Conservation (phyloP, 1,284 basidiomycete species). For the Boletus smithii region DNA sequence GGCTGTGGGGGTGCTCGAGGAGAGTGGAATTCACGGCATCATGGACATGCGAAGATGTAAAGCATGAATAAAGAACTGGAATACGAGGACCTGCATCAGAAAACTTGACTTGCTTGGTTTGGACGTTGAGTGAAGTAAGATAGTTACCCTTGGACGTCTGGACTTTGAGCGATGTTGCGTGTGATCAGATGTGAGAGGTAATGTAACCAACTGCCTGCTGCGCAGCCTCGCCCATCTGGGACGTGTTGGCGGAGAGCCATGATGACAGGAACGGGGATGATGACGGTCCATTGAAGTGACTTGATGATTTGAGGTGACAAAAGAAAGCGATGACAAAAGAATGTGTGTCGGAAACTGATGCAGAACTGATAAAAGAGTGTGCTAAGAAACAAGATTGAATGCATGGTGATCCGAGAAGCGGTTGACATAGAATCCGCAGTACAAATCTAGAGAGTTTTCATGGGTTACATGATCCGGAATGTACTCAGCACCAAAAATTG, state of each 20-base stretch:
- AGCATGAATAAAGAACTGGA: constrained; percentile 37
- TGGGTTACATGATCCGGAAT: no score
- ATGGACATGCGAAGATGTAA: constrained; percentile 29
- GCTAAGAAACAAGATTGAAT: not conserved
- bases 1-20: constrained; percentile 47
- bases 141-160: constrained; percentile 96
- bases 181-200: constrained; percentile 72
- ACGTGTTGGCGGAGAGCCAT: constrained; percentile 78
- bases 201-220: constrained; percentile 72
- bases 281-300: constrained; percentile 79
- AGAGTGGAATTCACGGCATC: constrained; percentile 46
- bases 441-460: no score
- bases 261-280: constrained; percentile 90
- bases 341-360: no score
- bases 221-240: constrained; percentile 69
- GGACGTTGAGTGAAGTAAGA: constrained; percentile 76
- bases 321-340: constrained; percentile 73
- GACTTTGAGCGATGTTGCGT: constrained; percentile 80
- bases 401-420: not conserved
- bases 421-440: not conserved
- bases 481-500: not conserved
- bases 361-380: no score
- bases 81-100: constrained; percentile 41
- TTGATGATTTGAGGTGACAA: constrained; percentile 78
- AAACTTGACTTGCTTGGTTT: constrained; percentile 85